A percentile compares a stretch with the other conserved stretches of the same genome.
phyloP scores from a whole-genome alignment of 2,329 filamentous ascomycete genomes.

The Diaporthe amygdali region DNA sequence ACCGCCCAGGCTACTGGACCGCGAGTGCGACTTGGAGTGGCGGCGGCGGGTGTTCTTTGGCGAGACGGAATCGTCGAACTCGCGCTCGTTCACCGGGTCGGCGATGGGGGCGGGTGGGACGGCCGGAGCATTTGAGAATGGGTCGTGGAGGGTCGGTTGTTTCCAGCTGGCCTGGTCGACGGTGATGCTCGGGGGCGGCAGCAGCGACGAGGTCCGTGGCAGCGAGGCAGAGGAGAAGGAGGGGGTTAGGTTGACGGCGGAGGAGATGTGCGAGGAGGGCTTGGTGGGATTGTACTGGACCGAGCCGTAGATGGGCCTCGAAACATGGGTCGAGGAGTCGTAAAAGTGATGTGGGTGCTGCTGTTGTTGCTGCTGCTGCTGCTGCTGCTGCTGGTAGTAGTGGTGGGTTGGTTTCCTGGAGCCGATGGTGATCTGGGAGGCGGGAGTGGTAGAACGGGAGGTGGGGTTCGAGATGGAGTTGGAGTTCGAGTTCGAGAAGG shows the following conservation, averaged over 20 bases:
- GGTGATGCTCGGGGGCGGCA: constrained; percentile 44
- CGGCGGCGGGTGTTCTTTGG: constrained; percentile 25
- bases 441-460: constrained; percentile 22
- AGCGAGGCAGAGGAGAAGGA: constrained; percentile 38
- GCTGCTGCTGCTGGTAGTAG: neutral
- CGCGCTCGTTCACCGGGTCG: constrained; percentile 25
- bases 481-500: constrained; percentile 4
- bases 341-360: neutral
- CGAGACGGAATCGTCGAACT: constrained; percentile 28
- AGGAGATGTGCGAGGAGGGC: constrained; percentile 23
- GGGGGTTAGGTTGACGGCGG: constrained; percentile 26
- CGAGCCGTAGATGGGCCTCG: constrained; percentile 22
- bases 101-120: neutral
- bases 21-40: constrained; percentile 36
- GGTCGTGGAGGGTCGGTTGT: constrained; percentile 28
- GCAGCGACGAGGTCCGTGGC: constrained; percentile 49
- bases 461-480: constrained; percentile 14
- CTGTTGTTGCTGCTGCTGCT: constrained; percentile 7
- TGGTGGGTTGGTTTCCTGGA: constrained; percentile 13
- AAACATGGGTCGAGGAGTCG: constrained; percentile 17
- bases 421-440: constrained; percentile 17
- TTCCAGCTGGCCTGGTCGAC: constrained; percentile 22
- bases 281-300: constrained; percentile 1
- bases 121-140: constrained; percentile 26
- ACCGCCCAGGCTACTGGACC: constrained; percentile 42